Base-by-base conservation (phyloP, 2,329 filamentous ascomycete genomes). In the Penicillium freii region DNA sequence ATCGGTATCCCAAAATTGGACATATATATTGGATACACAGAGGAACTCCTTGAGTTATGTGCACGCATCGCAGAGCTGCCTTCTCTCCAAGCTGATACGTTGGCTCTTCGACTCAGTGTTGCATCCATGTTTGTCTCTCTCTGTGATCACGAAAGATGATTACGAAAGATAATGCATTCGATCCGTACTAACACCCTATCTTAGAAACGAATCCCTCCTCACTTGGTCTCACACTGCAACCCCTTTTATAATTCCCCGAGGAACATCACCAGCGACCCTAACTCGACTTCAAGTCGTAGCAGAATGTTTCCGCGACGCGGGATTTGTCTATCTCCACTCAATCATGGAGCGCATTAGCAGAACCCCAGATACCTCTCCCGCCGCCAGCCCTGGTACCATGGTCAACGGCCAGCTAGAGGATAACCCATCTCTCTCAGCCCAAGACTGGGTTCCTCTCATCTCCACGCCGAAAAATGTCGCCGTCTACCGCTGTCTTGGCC, bases 21-120 rank as follows among this genome's bases (percentile, higher is more conserved):
- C 47, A 73, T 73, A 25, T 75, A 75, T 49, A 65, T 75, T 36
- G 73, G 73, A 3, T 75, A 74, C 50, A 74, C 72, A 0, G 73
- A 75, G 52, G 68, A 73, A 17, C 61, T 75, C 4, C 63, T 75
- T 25, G 70, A 71, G 55, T 56, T 72, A 29, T 75, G 71, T 48
- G 66, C 70, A 10, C 61, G 66, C 23, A 73, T 74, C 25, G 66
- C 71, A 8, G 68, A 73, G 38, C 60, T 75, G 9, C 70, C 68
- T 40, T 61, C 56, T 1, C 33, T 71, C 10, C 46, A 56, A 47
- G 50, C 50, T 4, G 63, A 73, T 51, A 52, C 27, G 5, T 31
- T 68, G 8, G 65, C 69, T 17, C 55, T 74, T 13, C 62, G 44
- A 4, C 50, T 63, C 17, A 66, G 69, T 45, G 61, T 75, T 31